Conservation (phyloP, 2,329 filamentous ascomycete species). For the Scedosporium apiospermum region DNA sequence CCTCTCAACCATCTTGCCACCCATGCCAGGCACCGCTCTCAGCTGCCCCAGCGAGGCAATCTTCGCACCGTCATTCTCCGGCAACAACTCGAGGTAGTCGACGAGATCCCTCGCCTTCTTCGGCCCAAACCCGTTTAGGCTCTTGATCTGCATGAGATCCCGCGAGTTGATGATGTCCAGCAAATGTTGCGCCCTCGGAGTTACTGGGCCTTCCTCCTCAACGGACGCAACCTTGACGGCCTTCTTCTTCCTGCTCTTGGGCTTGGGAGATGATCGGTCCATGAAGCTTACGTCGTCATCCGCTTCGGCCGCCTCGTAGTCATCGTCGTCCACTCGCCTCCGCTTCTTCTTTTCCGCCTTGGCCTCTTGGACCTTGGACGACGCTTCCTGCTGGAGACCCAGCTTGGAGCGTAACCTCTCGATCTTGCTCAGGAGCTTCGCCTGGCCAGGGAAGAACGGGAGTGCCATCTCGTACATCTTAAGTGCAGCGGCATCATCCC, state of each 20-base stretch:
- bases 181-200: slow-evolving; percentile 52
- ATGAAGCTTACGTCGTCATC: slow-evolving; percentile 29
- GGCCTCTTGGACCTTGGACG: background rate
- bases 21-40: slow-evolving; percentile 45
- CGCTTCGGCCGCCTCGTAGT: slow-evolving; percentile 29
- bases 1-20: slow-evolving; percentile 44
- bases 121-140: slow-evolving; percentile 59
- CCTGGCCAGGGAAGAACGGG: slow-evolving; percentile 77
- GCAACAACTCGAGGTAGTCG: slow-evolving; percentile 39
- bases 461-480: slow-evolving; percentile 79
- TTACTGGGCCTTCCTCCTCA: slow-evolving; percentile 31
- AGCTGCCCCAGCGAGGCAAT: slow-evolving; percentile 43
- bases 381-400: slow-evolving; percentile 14
- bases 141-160: slow-evolving; percentile 54
- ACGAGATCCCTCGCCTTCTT: slow-evolving; percentile 60
- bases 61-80: slow-evolving; percentile 27
- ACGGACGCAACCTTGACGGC: slow-evolving; percentile 13
- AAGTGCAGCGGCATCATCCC: slow-evolving; percentile 68
- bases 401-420: slow-evolving; percentile 49
- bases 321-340: slow-evolving; percentile 22
- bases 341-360: slow-evolving; percentile 18
- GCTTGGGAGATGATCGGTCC: slow-evolving; percentile 14
- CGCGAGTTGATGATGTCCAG: slow-evolving; percentile 66
- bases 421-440: slow-evolving; percentile 65
- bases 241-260: slow-evolving; percentile 16